Conservation (phyloP, 192 early-diverging fungal species). For the Phycomyces nitens region DNA sequence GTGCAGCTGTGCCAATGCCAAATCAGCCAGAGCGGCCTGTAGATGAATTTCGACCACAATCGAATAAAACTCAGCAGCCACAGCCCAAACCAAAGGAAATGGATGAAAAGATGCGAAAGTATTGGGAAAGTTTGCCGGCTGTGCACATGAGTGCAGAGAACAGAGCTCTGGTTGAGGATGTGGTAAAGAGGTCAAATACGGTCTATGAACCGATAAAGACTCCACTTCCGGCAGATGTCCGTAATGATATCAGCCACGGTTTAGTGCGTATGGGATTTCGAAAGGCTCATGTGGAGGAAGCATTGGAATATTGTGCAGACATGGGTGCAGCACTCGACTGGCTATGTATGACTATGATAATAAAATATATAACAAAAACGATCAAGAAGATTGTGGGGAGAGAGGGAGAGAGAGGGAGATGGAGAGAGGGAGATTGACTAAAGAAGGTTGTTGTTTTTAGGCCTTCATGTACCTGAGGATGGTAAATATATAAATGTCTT, state of each 20-base stretch:
- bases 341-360: conserved; percentile 57
- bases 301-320: conserved; percentile 53
- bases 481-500: conserved; percentile 37
- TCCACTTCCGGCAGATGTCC: conserved; percentile 18
- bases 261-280: conserved; percentile 69
- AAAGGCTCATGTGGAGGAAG: conserved; percentile 68
- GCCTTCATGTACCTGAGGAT: conserved; percentile 85
- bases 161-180: conserved; percentile 56
- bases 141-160: conserved; percentile 65
- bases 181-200: conserved; percentile 48
- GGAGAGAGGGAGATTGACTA: background rate
- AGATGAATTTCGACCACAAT: conserved; percentile 30
- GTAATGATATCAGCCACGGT: conserved; percentile 7
- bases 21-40: conserved; percentile 41
- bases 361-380: background rate
- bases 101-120: conserved; percentile 40
- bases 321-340: conserved; percentile 66
- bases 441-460: conserved; percentile 15
- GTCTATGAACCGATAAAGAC: conserved; percentile 16
- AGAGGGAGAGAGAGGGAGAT: background rate
- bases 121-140: conserved; percentile 61
- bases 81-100: conserved; percentile 8
- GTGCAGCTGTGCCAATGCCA: conserved; percentile 27
- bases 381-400: background rate
- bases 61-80: background rate